Evolutionary conservation across 2,329 filamentous ascomycete genomes (phyloP).

Genomic region (Fusarium illudens): DNA sequence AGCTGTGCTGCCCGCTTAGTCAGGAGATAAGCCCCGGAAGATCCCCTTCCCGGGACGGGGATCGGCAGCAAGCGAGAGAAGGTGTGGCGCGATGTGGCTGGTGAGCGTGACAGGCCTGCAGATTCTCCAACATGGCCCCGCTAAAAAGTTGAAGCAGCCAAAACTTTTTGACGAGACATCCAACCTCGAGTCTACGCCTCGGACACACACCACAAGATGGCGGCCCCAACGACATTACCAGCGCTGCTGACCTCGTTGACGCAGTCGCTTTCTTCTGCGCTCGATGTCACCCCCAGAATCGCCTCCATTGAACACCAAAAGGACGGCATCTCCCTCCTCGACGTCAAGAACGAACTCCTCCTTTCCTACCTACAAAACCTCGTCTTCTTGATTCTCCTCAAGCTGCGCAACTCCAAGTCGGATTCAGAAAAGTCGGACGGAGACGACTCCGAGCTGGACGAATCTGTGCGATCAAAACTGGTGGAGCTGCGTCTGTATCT

Average conservation of each 20-base stretch:
- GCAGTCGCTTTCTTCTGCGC: slow-evolving; percentile 68
- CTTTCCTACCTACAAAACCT: slow-evolving; percentile 96
- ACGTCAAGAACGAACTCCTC: slow-evolving; percentile 96
- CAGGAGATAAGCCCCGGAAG: slow-evolving; percentile 30
- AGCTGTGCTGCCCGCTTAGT: slow-evolving; percentile 32
- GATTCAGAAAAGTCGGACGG: slow-evolving; percentile 40
- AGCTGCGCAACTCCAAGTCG: slow-evolving; percentile 68
- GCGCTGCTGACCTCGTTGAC: slow-evolving; percentile 63
- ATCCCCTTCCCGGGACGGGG: slow-evolving; percentile 19
- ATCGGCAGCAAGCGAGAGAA: neutral
- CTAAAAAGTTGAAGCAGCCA: slow-evolving; percentile 44
- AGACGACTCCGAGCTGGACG: slow-evolving; percentile 60
- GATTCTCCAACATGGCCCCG: slow-evolving; percentile 32
- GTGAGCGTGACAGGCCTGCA: neutral
- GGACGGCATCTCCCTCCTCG: slow-evolving; percentile 92
- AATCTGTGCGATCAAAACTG: slow-evolving; percentile 82
- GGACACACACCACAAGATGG: slow-evolving; percentile 50
- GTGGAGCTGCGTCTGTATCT: slow-evolving; percentile 90
- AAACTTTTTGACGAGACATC: slow-evolving; percentile 40
- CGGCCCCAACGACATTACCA: slow-evolving; percentile 59
- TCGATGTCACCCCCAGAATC: slow-evolving; percentile 71
- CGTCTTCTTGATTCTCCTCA: slow-evolving; percentile 84
- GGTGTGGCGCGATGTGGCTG: slow-evolving; percentile 23
- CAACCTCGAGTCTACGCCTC: slow-evolving; percentile 21
- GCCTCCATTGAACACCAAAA: slow-evolving; percentile 74